Conservation (phyloP, 108 stramenopile species). For the Chaetoceros tenuissimus region DNA sequence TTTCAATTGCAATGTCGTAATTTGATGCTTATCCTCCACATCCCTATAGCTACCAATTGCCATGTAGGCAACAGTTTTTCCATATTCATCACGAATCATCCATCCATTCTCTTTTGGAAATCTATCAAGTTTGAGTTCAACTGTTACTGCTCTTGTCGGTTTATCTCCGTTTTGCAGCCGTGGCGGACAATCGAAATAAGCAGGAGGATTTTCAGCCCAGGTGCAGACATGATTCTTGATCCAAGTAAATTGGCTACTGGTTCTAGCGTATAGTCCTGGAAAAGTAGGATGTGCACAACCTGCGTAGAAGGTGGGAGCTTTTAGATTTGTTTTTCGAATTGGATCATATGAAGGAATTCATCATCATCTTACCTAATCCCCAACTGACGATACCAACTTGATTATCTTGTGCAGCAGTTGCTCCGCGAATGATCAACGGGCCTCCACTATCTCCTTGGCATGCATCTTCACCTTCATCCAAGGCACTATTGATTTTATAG, state of each 20-base stretch:
- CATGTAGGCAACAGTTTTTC: constrained; percentile 3
- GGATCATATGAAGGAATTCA: too few relatives aligned
- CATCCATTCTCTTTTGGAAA: constrained; percentile 25
- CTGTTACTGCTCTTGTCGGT: too few relatives aligned
- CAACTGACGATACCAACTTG: constrained; percentile 30
- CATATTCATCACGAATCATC: constrained; percentile 6
- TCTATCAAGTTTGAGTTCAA: too few relatives aligned
- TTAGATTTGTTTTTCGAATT: too few relatives aligned
- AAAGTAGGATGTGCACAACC: constrained; percentile 12
- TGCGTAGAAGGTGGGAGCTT: too few relatives aligned
- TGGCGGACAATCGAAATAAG: too few relatives aligned
- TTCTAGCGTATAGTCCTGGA: constrained; percentile 44
- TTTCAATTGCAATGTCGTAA: constrained; percentile 15
- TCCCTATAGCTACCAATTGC: constrained; percentile 2
- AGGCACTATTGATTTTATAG: not conserved
- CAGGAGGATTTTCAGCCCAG: constrained; percentile 31
- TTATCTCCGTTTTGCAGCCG: too few relatives aligned
- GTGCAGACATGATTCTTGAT: constrained; percentile 33
- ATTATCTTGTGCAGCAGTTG: constrained; percentile 14
- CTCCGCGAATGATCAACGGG: constrained; percentile 18
- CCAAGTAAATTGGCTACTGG: constrained; percentile 40
- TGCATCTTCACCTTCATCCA: constrained; percentile 30
- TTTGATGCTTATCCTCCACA: not conserved
- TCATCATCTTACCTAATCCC: too few relatives aligned
- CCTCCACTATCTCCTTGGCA: constrained; percentile 44